phyloP scores from a whole-genome alignment of 345 rosid species.

The Hypericum androsaemum region DNA sequence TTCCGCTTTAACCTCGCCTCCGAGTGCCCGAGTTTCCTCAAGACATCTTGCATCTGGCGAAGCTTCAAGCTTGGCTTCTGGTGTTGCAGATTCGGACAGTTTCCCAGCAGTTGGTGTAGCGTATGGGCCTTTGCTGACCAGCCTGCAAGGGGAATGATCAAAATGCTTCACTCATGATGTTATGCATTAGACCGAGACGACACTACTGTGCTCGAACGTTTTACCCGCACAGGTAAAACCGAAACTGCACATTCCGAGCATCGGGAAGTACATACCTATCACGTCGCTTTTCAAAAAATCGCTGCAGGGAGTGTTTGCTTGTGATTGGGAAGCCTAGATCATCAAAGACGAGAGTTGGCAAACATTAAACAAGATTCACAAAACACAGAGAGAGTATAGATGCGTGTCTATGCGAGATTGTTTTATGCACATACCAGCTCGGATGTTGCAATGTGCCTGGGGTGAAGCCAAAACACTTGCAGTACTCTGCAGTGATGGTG shows the following conservation, averaged over 20 bases:
- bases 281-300: constrained; percentile 78
- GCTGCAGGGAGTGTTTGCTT: constrained; percentile 84
- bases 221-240: no score
- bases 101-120: constrained; percentile 27
- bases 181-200: no score
- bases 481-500: constrained; percentile 73
- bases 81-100: constrained; percentile 24
- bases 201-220: no score
- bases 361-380: constrained; percentile 8
- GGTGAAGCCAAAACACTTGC: constrained; percentile 49
- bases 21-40: constrained; percentile 22
- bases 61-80: constrained; percentile 20
- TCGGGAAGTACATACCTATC: constrained; percentile 49
- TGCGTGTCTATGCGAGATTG: constrained; percentile 7
- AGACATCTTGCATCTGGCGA: constrained; percentile 23
- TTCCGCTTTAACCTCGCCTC: constrained; percentile 21
- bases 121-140: constrained; percentile 74
- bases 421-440: constrained; percentile 45
- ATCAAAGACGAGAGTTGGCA: constrained; percentile 9
- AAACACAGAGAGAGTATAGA: background rate
- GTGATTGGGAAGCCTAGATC: constrained; percentile 67
- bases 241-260: background rate
- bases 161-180: no score
- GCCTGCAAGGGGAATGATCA: constrained; percentile 26
- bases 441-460: constrained; percentile 51